Percentiles rank a stretch among this genome's conserved stretches.
phyloP scores from a whole-genome alignment of 2,329 filamentous ascomycete species.

The Alternaria conjuncta region DNA sequence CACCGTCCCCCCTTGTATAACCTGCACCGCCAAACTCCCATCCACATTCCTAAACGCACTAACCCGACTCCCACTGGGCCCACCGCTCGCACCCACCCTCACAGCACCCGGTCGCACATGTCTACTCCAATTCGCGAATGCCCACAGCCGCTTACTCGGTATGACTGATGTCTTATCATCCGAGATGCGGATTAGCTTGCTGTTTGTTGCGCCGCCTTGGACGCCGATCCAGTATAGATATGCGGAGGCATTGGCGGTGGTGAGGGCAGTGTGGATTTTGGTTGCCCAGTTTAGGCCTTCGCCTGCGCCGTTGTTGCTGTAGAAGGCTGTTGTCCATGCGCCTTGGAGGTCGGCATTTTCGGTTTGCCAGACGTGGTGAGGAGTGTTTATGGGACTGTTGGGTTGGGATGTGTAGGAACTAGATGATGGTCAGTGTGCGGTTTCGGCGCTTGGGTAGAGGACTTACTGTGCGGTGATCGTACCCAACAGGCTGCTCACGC shows the following conservation, averaged over 20 bases:
- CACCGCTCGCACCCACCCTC: conserved; percentile 44
- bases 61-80: conserved; percentile 36
- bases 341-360: conserved; percentile 58
- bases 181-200: conserved; percentile 43
- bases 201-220: conserved; percentile 48
- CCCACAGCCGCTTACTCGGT: conserved; percentile 49
- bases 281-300: conserved; percentile 64
- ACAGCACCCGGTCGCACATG: conserved; percentile 50
- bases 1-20: conserved; percentile 42
- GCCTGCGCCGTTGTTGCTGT: conserved; percentile 53
- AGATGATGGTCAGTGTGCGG: neutral
- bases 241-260: conserved; percentile 56
- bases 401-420: conserved; percentile 32
- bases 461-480: conserved; percentile 36
- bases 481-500: conserved; percentile 25
- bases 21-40: conserved; percentile 43
- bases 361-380: conserved; percentile 59
- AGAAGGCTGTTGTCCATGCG: conserved; percentile 53
- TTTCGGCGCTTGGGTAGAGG: neutral
- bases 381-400: conserved; percentile 39
- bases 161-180: conserved; percentile 44
- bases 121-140: conserved; percentile 50
- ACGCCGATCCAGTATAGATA: conserved; percentile 64
- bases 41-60: conserved; percentile 46
- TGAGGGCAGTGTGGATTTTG: conserved; percentile 59